Base-by-base conservation (phyloP, 441 rosid species). In the Erysimum cheiri region DNA sequence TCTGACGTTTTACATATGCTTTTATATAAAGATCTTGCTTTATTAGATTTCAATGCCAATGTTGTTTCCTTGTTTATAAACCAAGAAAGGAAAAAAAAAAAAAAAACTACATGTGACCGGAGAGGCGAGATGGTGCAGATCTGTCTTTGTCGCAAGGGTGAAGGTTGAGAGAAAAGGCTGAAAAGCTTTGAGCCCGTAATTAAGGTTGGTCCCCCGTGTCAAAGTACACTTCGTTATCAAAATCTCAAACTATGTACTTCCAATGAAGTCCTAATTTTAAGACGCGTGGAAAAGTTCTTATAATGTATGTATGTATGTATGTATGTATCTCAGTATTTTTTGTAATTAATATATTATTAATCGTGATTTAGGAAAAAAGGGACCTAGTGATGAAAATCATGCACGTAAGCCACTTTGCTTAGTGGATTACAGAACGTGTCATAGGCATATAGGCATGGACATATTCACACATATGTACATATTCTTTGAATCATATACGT, bases 391-490 rank as follows among this genome's bases (percentile, higher is more conserved):
- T 69, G 31, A 69, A 56, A 49, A 58, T 37, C 43, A 69, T 69
- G 60, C 54, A 59, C 63, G 73, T 59, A 69, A 59, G 73, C 66
- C 70, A 69, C 49, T 36, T 47, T 37, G 49, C 37, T 50, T 49
- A 58, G 65, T 59, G 73, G 32, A 69, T 36, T 29, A 31, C 12
- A 36, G 28, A 44, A 49, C 37, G 49, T 65, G 60, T 35, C 70
- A 50, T 50, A 10, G 32, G 22, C 36, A 48, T 47, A n/a, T n/a
- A n/a, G n/a, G 31, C 12, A 31, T 6, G 24, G 35, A 44, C 50
- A 22, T 39, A 58, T 11, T 39, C 35, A 50, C 56, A 50, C 9
- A 53, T 2, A 52, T 4, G 2, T 7, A 12, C 4, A 26, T 13
- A 7, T 43, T n/a, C 14, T 3, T 22, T 11, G 3, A 32, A 22